Percentiles rank a stretch among this genome's conserved stretches.
Conservation (phyloP, 257 asterid genomes). For the Lycium ferocissimum region DNA sequence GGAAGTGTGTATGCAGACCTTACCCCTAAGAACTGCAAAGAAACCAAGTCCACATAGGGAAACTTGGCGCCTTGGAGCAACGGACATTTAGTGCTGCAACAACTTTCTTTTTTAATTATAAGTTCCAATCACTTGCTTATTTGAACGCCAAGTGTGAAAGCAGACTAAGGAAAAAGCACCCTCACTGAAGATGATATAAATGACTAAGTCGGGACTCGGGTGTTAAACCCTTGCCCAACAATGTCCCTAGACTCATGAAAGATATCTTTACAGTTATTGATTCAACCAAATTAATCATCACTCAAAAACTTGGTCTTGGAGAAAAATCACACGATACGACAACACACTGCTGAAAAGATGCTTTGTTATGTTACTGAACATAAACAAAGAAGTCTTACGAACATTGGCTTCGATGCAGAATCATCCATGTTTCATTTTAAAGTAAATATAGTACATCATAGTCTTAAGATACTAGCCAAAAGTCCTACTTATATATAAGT, state of each 20-base stretch:
- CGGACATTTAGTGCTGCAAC: neutral
- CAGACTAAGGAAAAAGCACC: neutral
- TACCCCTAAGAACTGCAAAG: neutral
- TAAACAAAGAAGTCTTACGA: neutral
- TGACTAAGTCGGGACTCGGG: neutral
- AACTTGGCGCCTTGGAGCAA: neutral
- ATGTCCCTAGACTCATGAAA: neutral
- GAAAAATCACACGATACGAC: neutral
- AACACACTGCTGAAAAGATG: neutral
- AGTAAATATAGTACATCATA: neutral
- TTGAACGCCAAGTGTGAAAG: neutral
- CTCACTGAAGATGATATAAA: neutral
- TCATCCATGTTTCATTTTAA: neutral
- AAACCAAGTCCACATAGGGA: neutral
- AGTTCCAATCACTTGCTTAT: neutral
- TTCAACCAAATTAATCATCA: neutral
- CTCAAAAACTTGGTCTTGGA: neutral
- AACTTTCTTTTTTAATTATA: neutral
- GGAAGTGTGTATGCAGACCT: neutral
- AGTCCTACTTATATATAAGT: neutral
- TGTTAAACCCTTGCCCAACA: neutral
- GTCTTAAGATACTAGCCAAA: conserved; percentile 10
- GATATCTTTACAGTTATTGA: neutral
- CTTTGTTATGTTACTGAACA: neutral
- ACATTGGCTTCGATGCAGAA: neutral